Conservation (phyloP, 2,329 filamentous ascomycete genomes). For the Aspergillaceae sp. region DNA sequence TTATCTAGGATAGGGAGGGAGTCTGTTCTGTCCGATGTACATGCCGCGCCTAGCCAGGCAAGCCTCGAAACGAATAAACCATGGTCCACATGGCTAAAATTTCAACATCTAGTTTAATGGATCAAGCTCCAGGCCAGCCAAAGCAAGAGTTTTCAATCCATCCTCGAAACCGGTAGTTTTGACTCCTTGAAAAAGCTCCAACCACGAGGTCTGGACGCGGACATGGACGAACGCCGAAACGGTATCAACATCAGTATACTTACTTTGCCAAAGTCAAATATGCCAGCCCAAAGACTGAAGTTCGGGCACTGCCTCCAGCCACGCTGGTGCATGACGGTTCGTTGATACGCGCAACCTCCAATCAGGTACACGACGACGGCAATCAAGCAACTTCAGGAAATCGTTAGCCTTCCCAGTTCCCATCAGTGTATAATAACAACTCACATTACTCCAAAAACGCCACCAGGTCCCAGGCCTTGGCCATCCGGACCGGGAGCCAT, state of each 20-base stretch:
- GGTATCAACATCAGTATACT: constrained; percentile 38
- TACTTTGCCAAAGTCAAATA: constrained; percentile 77
- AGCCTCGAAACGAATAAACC: background rate
- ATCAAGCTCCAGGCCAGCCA: constrained; percentile 16
- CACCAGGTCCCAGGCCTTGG: constrained; percentile 58
- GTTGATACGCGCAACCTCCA: constrained; percentile 90
- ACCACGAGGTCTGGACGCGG: constrained; percentile 17
- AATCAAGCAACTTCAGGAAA: constrained; percentile 42
- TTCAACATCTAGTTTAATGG: constrained; percentile 3
- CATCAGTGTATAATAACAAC: constrained; percentile 32
- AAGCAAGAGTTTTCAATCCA: constrained; percentile 24
- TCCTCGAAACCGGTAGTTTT: constrained; percentile 23
- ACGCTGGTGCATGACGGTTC: constrained; percentile 85
- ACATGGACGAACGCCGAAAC: constrained; percentile 18
- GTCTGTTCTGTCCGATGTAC: background rate
- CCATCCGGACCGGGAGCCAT: constrained; percentile 47
- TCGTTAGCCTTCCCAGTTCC: constrained; percentile 8
- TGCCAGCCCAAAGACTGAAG: constrained; percentile 83
- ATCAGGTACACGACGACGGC: constrained; percentile 81
- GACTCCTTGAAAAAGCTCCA: constrained; percentile 14
- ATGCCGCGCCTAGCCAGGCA: constrained; percentile 1
- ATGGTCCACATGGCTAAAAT: constrained; percentile 4
- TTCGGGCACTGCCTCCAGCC: constrained; percentile 95
- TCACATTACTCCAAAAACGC: constrained; percentile 80
- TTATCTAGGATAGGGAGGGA: background rate